phyloP scores from a whole-genome alignment of 2,329 filamentous ascomycete genomes.

The Conoideocrella luteorostrata region DNA sequence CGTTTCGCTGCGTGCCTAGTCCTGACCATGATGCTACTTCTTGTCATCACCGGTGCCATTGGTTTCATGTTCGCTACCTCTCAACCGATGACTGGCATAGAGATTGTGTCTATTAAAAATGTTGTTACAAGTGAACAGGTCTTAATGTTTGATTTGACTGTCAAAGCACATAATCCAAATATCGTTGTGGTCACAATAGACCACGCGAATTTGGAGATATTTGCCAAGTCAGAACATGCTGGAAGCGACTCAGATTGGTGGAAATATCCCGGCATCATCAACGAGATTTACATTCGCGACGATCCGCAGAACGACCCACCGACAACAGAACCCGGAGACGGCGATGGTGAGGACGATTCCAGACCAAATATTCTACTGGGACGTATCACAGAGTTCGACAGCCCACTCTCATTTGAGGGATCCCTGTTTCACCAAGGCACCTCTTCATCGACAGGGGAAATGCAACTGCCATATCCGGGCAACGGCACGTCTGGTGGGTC shows the following conservation, averaged over 20 bases:
- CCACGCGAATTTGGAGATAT: constrained; percentile 84
- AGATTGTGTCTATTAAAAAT: constrained; percentile 75
- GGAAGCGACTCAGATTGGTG: constrained; percentile 61
- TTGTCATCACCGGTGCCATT: constrained; percentile 78
- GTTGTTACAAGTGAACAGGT: constrained; percentile 92
- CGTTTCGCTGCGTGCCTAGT: constrained; percentile 83
- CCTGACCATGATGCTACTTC: constrained; percentile 71
- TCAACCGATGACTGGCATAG: constrained; percentile 73
- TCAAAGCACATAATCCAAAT: constrained; percentile 87
- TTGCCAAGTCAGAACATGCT: constrained; percentile 87
- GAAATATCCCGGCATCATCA: constrained; percentile 29
- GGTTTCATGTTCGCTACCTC: constrained; percentile 89
- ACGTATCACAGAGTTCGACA: constrained; percentile 79
- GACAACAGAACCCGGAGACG: constrained; percentile 24
- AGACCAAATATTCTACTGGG: constrained; percentile 85
- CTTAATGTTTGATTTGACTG: constrained; percentile 85
- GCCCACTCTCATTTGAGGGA: constrained; percentile 80
- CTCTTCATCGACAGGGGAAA: constrained; percentile 71
- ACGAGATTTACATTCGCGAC: constrained; percentile 21
- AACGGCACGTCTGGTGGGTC: constrained; percentile 84
- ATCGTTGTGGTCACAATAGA: constrained; percentile 81
- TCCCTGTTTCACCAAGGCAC: constrained; percentile 73
- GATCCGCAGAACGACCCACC: constrained; percentile 32
- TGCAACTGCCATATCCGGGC: constrained; percentile 75
- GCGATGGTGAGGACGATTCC: constrained; percentile 56